Percentiles rank a stretch among this genome's conserved stretches.
phyloP scores from a whole-genome alignment of 2,329 filamentous ascomycete species.

The Rhynchosporium agropyri region DNA sequence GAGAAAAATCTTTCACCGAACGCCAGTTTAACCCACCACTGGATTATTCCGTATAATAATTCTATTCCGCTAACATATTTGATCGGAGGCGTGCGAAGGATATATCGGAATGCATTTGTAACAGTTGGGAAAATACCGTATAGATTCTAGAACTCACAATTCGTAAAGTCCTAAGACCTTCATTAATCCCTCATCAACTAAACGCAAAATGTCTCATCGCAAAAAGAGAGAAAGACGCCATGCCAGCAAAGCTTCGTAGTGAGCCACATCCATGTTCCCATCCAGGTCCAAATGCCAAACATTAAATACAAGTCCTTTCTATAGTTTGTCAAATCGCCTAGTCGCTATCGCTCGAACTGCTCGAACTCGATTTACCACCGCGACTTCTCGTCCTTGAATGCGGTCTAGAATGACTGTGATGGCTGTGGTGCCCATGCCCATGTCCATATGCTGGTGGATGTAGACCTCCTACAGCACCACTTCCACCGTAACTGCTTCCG shows the following conservation, averaged over 20 bases:
- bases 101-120: background rate
- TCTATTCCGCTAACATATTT: too few relatives aligned
- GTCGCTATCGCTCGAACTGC: slow-evolving; percentile 29
- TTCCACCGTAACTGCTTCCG: slow-evolving; percentile 3
- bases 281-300: slow-evolving; percentile 7
- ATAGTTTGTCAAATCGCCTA: slow-evolving; percentile 19
- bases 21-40: too few relatives aligned
- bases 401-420: slow-evolving; percentile 25
- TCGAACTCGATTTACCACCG: slow-evolving; percentile 20
- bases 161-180: background rate
- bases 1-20: too few relatives aligned
- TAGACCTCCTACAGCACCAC: slow-evolving; percentile 29
- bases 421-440: slow-evolving; percentile 22
- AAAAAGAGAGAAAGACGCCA: background rate
- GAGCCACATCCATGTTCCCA: background rate
- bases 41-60: too few relatives aligned
- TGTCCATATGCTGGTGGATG: slow-evolving; percentile 25
- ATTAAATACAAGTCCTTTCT: background rate
- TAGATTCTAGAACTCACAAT: background rate
- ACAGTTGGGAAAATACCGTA: too few relatives aligned
- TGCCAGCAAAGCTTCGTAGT: background rate
- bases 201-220: background rate
- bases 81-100: too few relatives aligned
- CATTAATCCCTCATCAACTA: background rate
- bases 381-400: slow-evolving; percentile 30